Conservation (phyloP, 2,329 filamentous ascomycete species). For the Colletotrichum horii region DNA sequence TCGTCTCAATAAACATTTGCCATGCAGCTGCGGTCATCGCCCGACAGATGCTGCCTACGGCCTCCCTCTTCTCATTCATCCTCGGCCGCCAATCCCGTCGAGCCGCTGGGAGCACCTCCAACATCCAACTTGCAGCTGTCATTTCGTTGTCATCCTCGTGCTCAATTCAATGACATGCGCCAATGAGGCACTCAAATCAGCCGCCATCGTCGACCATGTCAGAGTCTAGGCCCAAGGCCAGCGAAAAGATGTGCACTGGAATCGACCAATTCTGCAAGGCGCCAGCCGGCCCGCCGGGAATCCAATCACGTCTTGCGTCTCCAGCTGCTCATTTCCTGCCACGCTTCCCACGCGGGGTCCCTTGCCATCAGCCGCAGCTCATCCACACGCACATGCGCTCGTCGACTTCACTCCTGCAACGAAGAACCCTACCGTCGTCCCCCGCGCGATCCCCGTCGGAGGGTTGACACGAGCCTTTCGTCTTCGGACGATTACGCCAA, state of each 20-base stretch:
- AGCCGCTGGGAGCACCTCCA: background rate
- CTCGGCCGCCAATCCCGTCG: background rate
- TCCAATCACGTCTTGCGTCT: background rate
- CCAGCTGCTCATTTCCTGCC: background rate
- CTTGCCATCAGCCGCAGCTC: conserved; percentile 7
- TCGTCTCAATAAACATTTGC: background rate
- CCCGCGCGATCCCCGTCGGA: background rate
- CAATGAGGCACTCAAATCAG: background rate
- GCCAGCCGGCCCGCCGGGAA: background rate
- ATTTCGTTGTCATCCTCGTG: background rate
- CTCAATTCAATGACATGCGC: background rate
- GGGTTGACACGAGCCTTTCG: background rate
- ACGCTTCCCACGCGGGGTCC: background rate
- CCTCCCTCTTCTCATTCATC: background rate
- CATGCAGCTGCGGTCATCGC: background rate
- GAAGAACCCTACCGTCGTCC: conserved; percentile 6
- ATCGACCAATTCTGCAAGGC: conserved; percentile 1
- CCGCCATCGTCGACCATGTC: background rate
- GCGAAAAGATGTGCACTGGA: background rate
- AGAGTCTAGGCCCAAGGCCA: background rate
- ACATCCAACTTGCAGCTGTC: background rate
- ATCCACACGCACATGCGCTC: background rate
- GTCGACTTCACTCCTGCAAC: background rate
- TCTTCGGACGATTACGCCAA: background rate
- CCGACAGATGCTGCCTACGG: background rate